These are phyloP conservation scores for Fusarium bactridioides DNA, from an alignment of 2,329 filamentous ascomycete genomes.

Conservation along the genomic window DNA sequence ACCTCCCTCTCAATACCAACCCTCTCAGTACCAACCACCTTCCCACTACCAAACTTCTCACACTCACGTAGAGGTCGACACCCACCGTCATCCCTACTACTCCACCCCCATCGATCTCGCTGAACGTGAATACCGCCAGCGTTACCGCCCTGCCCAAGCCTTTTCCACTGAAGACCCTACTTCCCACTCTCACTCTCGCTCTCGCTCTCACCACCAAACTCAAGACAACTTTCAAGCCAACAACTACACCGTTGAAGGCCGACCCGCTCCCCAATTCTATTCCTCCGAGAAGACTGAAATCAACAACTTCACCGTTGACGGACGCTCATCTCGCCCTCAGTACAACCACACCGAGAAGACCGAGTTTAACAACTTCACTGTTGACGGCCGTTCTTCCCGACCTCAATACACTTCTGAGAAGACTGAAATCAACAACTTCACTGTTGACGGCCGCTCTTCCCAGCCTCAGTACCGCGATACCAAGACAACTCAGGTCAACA, in stretches of 20 bases:
- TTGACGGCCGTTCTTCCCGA: conserved; percentile 26
- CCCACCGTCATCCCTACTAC: conserved; percentile 56
- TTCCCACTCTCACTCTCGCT: conserved; percentile 44
- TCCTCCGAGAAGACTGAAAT: conserved; percentile 38
- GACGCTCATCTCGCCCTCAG: conserved; percentile 27
- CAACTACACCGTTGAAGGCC: conserved; percentile 39
- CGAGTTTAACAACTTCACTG: conserved; percentile 25
- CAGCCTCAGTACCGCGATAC: conserved; percentile 32
- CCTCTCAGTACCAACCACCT: conserved; percentile 47
- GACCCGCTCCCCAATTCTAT: conserved; percentile 31
- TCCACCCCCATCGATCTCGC: conserved; percentile 67
- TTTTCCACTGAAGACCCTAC: conserved; percentile 47
- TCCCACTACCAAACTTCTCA: conserved; percentile 61
- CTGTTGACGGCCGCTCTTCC: conserved; percentile 32
- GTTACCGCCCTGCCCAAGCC: conserved; percentile 59
- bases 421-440: conserved; percentile 30
- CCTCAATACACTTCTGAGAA: conserved; percentile 37
- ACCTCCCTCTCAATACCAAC: conserved; percentile 54
- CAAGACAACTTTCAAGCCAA: conserved; percentile 33
- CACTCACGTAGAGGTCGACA: conserved; percentile 72
- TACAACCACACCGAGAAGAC: conserved; percentile 28
- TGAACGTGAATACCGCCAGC: conserved; percentile 72
- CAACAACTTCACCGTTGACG: conserved; percentile 44
- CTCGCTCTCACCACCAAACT: conserved; percentile 44
- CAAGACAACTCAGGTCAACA: conserved; percentile 35